Evolutionary conservation across 257 asterid genomes (phyloP).

Genomic region (Fraxinus pennsylvanica): DNA sequence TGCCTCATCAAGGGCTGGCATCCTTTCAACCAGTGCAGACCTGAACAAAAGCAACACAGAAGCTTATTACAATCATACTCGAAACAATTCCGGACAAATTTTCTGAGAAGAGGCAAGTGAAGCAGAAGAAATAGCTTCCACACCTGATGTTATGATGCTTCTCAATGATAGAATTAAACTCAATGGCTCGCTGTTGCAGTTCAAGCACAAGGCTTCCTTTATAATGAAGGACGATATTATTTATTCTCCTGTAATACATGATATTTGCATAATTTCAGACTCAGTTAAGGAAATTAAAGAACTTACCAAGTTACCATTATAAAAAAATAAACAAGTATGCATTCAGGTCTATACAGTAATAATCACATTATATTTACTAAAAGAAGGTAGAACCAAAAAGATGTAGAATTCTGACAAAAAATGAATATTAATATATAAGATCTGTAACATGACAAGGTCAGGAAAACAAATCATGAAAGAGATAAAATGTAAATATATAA

Average conservation of each 20-base stretch:
- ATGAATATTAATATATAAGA: background rate
- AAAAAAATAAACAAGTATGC: background rate
- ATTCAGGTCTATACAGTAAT: slow-evolving; percentile 3
- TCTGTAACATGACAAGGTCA: slow-evolving; percentile 11
- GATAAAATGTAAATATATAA: background rate
- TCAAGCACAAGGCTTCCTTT: slow-evolving; percentile 94
- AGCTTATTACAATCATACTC: slow-evolving; percentile 15
- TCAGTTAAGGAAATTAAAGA: slow-evolving; percentile 17
- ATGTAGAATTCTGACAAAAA: slow-evolving; percentile 14
- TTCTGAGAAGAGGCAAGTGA: slow-evolving; percentile 5
- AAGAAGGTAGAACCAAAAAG: slow-evolving; percentile 14
- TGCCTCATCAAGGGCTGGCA: slow-evolving; percentile 97
- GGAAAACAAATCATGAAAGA: slow-evolving; percentile 15
- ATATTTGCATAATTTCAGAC: slow-evolving; percentile 17
- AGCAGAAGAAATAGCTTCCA: slow-evolving; percentile 5
- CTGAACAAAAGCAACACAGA: slow-evolving; percentile 42
- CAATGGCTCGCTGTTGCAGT: slow-evolving; percentile 98
- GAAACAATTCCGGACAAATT: slow-evolving; percentile 9
- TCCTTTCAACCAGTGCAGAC: slow-evolving; percentile 83
- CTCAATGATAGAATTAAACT: slow-evolving; percentile 73
- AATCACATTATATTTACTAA: background rate
- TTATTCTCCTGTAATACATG: slow-evolving; percentile 67
- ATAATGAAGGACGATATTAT: slow-evolving; percentile 54
- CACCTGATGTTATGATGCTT: slow-evolving; percentile 85
- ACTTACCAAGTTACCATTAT: slow-evolving; percentile 1